Percentiles rank a stretch among this genome's conserved stretches.
Evolutionary conservation across 2,329 filamentous ascomycete species (phyloP).

Genomic region (Calonectria pauciramosa): DNA sequence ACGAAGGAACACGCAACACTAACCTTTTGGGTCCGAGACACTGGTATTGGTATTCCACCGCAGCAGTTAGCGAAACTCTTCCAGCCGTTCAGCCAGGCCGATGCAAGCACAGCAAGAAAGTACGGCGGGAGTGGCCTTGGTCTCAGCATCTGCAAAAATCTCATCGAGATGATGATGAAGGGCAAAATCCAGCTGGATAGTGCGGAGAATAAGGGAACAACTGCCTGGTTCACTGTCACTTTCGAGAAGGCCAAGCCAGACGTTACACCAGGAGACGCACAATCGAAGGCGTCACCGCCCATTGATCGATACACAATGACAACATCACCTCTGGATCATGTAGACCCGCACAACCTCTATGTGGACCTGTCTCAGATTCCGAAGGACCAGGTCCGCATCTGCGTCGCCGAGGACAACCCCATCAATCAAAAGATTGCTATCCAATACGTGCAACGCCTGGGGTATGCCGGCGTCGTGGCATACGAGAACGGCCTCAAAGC

Average conservation of each 20-base stretch:
- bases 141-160: constrained; percentile 92
- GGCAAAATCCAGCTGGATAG: constrained; percentile 88
- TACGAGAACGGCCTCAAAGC: constrained; percentile 92
- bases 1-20: constrained; percentile 78
- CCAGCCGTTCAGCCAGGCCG: constrained; percentile 92
- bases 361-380: constrained; percentile 80
- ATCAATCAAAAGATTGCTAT: constrained; percentile 97
- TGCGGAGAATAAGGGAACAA: constrained; percentile 77
- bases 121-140: constrained; percentile 94
- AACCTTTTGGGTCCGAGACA: constrained; percentile 89
- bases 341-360: constrained; percentile 59
- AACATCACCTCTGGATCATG: constrained; percentile 53
- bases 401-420: constrained; percentile 94
- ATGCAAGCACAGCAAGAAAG: constrained; percentile 89
- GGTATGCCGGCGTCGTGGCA: constrained; percentile 85
- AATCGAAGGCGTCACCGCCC: constrained; percentile 53
- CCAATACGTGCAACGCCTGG: constrained; percentile 88
- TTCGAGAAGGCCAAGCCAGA: constrained; percentile 84
- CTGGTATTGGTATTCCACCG: constrained; percentile 89
- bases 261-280: constrained; percentile 69
- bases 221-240: constrained; percentile 82
- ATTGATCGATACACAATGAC: constrained; percentile 52
- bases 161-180: constrained; percentile 93
- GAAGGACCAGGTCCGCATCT: constrained; percentile 85
- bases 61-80: constrained; percentile 89